Conservation (phyloP, 2,329 filamentous ascomycete genomes). For the Dothiorella sarmentorum region DNA sequence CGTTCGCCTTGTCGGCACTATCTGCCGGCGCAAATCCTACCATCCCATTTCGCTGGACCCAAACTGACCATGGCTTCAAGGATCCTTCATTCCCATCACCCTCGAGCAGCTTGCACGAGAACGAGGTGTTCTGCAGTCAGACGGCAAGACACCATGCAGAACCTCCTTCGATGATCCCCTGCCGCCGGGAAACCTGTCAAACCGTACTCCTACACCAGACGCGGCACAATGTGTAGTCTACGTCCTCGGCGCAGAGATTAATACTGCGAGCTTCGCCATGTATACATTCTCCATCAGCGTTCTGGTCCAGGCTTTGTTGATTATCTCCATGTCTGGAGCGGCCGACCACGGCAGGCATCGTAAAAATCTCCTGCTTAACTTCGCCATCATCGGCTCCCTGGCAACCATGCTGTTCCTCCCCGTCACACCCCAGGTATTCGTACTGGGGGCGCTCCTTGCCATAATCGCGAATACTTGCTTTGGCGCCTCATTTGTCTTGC, state of each 20-base stretch:
- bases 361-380: conserved; percentile 81
- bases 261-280: conserved; percentile 96
- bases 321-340: conserved; percentile 93
- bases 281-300: conserved; percentile 96
- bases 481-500: conserved; percentile 87
- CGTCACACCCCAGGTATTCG: conserved; percentile 69
- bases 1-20: neutral
- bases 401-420: conserved; percentile 87
- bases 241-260: conserved; percentile 79
- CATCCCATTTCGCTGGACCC: neutral
- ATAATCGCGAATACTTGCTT: conserved; percentile 92
- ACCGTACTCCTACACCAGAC: conserved; percentile 22
- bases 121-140: conserved; percentile 79
- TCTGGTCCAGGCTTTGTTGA: conserved; percentile 79
- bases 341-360: conserved; percentile 88
- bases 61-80: conserved; percentile 40
- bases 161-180: conserved; percentile 34
- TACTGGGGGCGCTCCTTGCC: conserved; percentile 78
- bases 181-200: conserved; percentile 21
- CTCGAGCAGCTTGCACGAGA: conserved; percentile 91
- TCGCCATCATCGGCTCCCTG: conserved; percentile 76
- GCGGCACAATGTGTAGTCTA: conserved; percentile 72
- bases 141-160: conserved; percentile 72
- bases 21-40: neutral
- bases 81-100: conserved; percentile 91